Conservation (phyloP, 805 yeast species). For the Debaryomyces prosopidis region DNA sequence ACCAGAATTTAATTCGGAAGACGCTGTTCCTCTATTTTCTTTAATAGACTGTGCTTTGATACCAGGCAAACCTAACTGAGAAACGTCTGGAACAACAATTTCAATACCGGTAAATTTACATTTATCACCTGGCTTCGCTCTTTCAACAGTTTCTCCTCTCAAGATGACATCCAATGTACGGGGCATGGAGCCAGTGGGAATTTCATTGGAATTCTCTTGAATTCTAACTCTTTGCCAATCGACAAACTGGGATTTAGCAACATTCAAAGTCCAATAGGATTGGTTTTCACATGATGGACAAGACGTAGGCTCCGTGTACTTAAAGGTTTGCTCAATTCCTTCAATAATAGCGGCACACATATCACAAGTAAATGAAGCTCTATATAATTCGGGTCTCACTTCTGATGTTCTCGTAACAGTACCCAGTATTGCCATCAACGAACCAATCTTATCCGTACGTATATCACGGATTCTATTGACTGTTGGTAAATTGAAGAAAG, state of each 20-base stretch:
- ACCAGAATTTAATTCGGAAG: conserved; percentile 79
- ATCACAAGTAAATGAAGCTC: conserved; percentile 87
- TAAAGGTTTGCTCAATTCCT: conserved; percentile 90
- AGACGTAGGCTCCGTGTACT: conserved; percentile 90
- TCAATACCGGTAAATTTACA: conserved; percentile 93
- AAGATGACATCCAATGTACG: conserved; percentile 89
- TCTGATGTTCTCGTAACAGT: conserved; percentile 96
- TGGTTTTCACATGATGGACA: conserved; percentile 91
- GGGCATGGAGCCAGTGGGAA: conserved; percentile 99
- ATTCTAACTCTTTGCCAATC: conserved; percentile 97
- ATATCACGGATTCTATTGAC: conserved; percentile 85
- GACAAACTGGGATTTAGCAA: conserved; percentile 79
- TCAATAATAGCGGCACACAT: conserved; percentile 81
- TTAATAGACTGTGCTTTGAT: conserved; percentile 81
- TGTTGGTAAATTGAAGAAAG: conserved; percentile 83
- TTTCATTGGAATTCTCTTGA: conserved; percentile 94
- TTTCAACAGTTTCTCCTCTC: conserved; percentile 91
- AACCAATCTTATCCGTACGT: conserved; percentile 85
- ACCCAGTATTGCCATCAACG: conserved; percentile 81
- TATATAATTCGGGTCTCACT: conserved; percentile 90
- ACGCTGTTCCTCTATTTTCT: conserved; percentile 57
- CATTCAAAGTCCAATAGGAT: conserved; percentile 79
- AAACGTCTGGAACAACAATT: conserved; percentile 90
- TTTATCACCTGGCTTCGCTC: conserved; percentile 97
- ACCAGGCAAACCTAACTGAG: conserved; percentile 94